These are phyloP conservation scores for Aspergillus ustus DNA, from an alignment of 2,329 filamentous ascomycete genomes.

Conservation along the genomic window DNA sequence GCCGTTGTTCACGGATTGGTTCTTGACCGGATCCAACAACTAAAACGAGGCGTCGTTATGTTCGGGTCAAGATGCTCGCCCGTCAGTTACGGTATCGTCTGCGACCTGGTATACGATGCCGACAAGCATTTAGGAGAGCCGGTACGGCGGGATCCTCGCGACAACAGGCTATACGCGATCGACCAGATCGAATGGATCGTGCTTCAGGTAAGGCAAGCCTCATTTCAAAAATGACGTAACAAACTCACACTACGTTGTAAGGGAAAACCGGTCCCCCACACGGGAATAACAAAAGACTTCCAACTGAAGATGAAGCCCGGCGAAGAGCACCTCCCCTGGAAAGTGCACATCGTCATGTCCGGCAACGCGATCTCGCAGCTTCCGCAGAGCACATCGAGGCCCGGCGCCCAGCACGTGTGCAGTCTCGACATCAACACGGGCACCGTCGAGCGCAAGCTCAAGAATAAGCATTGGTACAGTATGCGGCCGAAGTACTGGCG, in stretches of 20 bases:
- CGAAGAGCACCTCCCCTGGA: slow-evolving; percentile 30
- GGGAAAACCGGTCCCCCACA: slow-evolving; percentile 28
- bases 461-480: slow-evolving; percentile 43
- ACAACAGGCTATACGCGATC: slow-evolving; percentile 37
- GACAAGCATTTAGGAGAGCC: slow-evolving; percentile 33
- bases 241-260: slow-evolving; percentile 9
- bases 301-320: slow-evolving; percentile 31
- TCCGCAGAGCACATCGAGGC: slow-evolving; percentile 29
- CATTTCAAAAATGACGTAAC: too few relatives aligned
- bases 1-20: slow-evolving; percentile 41
- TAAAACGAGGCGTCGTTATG: slow-evolving; percentile 31
- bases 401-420: slow-evolving; percentile 35
- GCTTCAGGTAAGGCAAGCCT: slow-evolving; percentile 34
- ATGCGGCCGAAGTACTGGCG: slow-evolving; percentile 36
- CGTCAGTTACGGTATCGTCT: slow-evolving; percentile 43
- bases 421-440: slow-evolving; percentile 34
- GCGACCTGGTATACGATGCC: slow-evolving; percentile 37
- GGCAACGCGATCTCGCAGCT: slow-evolving; percentile 26
- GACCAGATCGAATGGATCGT: slow-evolving; percentile 45
- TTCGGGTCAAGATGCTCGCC: slow-evolving; percentile 39
- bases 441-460: slow-evolving; percentile 37
- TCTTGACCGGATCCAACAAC: slow-evolving; percentile 37
- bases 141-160: slow-evolving; percentile 34
- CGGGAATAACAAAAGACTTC: slow-evolving; percentile 33
- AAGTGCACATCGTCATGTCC: slow-evolving; percentile 41